phyloP scores from a whole-genome alignment of 2,329 filamentous ascomycete species.

The Ceratocystis colombiana region DNA sequence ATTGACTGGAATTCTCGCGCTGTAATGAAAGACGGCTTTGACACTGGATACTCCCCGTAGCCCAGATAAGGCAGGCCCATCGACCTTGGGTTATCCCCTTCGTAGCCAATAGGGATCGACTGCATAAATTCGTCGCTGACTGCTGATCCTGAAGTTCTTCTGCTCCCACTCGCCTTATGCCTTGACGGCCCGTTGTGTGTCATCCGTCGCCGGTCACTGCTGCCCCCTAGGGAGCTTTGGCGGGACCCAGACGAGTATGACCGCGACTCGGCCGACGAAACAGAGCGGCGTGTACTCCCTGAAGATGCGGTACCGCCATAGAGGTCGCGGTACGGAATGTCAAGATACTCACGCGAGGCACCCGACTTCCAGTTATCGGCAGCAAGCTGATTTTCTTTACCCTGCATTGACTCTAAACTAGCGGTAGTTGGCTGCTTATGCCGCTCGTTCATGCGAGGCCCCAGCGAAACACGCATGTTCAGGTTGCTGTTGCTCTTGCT shows the following conservation, averaged over 20 bases:
- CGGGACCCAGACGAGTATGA: conserved; percentile 16
- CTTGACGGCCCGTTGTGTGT: conserved; percentile 11
- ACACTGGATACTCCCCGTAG: conserved; percentile 11
- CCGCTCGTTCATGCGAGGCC: conserved; percentile 5
- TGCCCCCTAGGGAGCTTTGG: conserved; percentile 9
- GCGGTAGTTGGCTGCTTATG: conserved; percentile 15
- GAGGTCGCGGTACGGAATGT: conserved; percentile 23
- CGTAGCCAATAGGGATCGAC: conserved; percentile 23
- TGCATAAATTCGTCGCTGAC: conserved; percentile 24
- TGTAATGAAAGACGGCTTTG: conserved; percentile 22
- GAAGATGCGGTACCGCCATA: conserved; percentile 16
- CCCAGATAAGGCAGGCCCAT: conserved; percentile 18
- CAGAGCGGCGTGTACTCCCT: conserved; percentile 14
- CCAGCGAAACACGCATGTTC: conserved; percentile 14
- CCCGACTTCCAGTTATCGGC: conserved; percentile 21
- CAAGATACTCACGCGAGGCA: conserved; percentile 18
- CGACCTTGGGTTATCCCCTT: conserved; percentile 8
- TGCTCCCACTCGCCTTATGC: conserved; percentile 16
- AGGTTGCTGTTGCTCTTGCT: conserved; percentile 19
- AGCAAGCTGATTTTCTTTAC: conserved; percentile 22
- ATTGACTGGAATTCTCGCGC: conserved; percentile 24
- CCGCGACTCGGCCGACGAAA: conserved; percentile 3
- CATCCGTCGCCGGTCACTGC: conserved; percentile 13
- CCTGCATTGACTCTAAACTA: conserved; percentile 20
- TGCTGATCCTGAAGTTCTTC: conserved; percentile 17